phyloP scores from a whole-genome alignment of 1,284 basidiomycete genomes.

The Trichosporon ovoides region DNA sequence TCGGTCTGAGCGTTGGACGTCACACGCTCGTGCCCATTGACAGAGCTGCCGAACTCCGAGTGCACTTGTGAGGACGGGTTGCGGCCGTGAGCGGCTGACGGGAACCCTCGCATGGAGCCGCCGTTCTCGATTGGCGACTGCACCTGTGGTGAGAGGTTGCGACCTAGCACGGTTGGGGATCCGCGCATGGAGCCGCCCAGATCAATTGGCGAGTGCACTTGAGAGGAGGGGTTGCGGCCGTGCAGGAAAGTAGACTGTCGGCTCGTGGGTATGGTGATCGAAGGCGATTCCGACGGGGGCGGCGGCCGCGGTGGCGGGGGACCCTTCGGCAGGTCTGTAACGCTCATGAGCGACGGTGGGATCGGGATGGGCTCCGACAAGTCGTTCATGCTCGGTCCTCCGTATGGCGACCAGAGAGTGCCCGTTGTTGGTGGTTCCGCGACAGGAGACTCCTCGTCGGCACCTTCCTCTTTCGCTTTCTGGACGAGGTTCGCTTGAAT shows the following conservation, averaged over 20 bases:
- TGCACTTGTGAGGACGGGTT: no score
- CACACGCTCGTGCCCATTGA: not conserved
- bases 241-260: not conserved
- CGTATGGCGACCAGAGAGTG: not conserved
- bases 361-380: not conserved
- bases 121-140: not conserved
- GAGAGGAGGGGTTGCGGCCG: not conserved
- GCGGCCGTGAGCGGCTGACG: no score
- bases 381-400: not conserved
- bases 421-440: not conserved
- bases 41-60: not conserved
- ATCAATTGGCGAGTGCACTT: conserved; percentile 1
- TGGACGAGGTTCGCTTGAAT: conserved; percentile 38
- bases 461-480: conserved; percentile 36
- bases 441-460: conserved; percentile 3
- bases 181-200: not conserved
- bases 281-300: conserved; percentile 3
- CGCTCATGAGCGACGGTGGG: not conserved
- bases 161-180: not conserved
- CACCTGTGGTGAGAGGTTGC: not conserved
- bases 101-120: not conserved
- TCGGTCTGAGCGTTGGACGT: not conserved
- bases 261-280: not conserved
- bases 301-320: conserved; percentile 16
- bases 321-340: conserved; percentile 12